phyloP scores from a whole-genome alignment of 495 filamentous ascomycete species.

The Aspergillus nanangensis region DNA sequence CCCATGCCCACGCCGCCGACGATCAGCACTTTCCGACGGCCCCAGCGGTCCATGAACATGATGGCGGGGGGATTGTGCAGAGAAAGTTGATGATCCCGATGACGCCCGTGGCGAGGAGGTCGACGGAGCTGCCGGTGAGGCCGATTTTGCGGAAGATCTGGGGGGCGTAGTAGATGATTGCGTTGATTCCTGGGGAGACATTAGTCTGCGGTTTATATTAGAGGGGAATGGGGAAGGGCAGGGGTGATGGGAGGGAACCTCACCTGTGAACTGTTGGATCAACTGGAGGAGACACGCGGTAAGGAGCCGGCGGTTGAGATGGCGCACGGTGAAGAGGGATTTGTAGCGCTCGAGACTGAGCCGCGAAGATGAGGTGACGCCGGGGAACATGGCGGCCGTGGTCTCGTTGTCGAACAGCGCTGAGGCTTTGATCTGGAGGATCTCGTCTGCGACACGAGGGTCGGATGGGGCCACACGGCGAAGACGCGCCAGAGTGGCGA shows the following conservation, averaged over 20 bases:
- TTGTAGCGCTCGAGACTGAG: not conserved
- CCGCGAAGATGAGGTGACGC: slow-evolving; percentile 25
- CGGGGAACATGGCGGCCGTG: slow-evolving; percentile 37
- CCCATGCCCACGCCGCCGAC: slow-evolving; percentile 72
- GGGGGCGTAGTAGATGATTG: slow-evolving; percentile 56
- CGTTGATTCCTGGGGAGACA: not conserved
- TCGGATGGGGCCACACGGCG: slow-evolving; percentile 61
- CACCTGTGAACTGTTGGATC: slow-evolving; percentile 62
- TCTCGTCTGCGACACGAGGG: slow-evolving; percentile 60
- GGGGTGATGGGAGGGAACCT: slow-evolving; percentile 2
- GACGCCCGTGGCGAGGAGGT: slow-evolving; percentile 65
- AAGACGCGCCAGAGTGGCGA: slow-evolving; percentile 57
- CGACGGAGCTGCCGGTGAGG: slow-evolving; percentile 46
- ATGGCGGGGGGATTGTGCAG: slow-evolving; percentile 64
- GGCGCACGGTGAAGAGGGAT: not conserved
- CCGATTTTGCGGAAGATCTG: slow-evolving; percentile 33
- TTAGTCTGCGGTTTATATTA: no score
- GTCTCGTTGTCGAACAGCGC: slow-evolving; percentile 55
- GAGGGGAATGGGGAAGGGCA: no score
- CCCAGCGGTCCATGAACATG: slow-evolving; percentile 69
- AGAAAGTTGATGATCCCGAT: slow-evolving; percentile 73
- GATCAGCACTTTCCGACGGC: slow-evolving; percentile 69
- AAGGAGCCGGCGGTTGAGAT: not conserved
- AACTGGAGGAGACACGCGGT: slow-evolving; percentile 29
- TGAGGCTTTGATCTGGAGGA: slow-evolving; percentile 58